Evolutionary conservation across 371 early-diverging fungal genomes (phyloP), one percentile per base, ranked within the genome.

Genomic region (Mucor plumbeus): DNA sequence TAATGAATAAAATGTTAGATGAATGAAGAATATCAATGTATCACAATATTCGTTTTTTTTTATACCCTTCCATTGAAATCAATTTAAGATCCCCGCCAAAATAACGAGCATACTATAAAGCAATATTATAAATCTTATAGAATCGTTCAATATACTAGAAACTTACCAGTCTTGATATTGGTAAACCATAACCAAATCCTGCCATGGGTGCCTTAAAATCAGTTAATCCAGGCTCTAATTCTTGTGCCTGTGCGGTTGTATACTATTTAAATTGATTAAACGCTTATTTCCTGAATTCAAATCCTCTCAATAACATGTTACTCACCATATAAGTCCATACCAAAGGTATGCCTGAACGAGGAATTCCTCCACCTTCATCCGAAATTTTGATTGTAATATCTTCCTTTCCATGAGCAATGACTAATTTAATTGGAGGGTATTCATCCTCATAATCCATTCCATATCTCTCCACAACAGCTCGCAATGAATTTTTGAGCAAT

Each of bases 141-240:
- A 44, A 38, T 39, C 38, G 4, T 7, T 57, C 36, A 31, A 10
- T n/a, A 21, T 21, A 6, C 11, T 34, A 21, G 14, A 21, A 9
- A 56, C 79, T 71, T 83, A 88, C 88, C 69, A 94, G 73, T 65
- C 97, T 76, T 59, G 90, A 90, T 44, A 98, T 86, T 17, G 99
- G 99, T 48, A 98, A 76, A 1, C 99, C 99, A 75, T 98, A 98
- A 31, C 99, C 99, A 80, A 95, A 97, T 38, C 99, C 99, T 26
- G 99, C 99, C 90, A 98, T 88, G 3, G 99, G 99, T 10, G 99
- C 99, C 75, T 93, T 91, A 72, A 96, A 97, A 70, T 97, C 97
- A 26, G 93, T 88, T 73, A 90, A 79, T 73, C 85, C 89, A 67
- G 87, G 91, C 15, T 88, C 91, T 11, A 94, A 94, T 56, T 96